Base-by-base conservation (phyloP, 1,139 yeast species). In the Geotrichum aggregatum region DNA sequence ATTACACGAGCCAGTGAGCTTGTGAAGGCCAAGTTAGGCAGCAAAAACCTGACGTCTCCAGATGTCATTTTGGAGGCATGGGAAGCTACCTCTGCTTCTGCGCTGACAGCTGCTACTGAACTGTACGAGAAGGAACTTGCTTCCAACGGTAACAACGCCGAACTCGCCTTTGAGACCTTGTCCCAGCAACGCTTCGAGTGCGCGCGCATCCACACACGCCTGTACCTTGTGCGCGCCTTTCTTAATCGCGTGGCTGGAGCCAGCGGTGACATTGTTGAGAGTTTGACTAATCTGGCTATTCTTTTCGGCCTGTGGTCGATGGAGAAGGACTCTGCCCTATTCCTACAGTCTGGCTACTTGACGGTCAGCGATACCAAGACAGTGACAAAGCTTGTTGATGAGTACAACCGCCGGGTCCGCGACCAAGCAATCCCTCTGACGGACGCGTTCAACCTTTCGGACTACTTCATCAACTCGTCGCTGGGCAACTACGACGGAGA, bases 371-470 rank as follows among this genome's bases (percentile, higher is more conserved):
- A 69, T 52, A 61, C 74, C 22, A 68, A 65, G 53, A 52, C 56
- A 40, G 64, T 72, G 41, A 66, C 71, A 26, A 58, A 54, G 26
- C 63, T 64, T 14, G 73, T 71, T 41, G 68, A 70, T 57, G 63
- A 61, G 36, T 68, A 70, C 60, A 68, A 73, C 54, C 61, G 58
- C 50, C 59, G 58, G 54, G 68, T 73, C 13, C 67, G 97, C 68
- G 82, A 82, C 45, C 83, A 85, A 63, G 85, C 84, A 54, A 80
- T 88, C 66, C 87, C 87, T 18, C 76, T 87, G 62, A 86, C 95
- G n/a, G 98, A 91, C 71, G 79, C 96, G 4, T 91, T 91, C 78
- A 83, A 84, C 72, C 77, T 85, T 65, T 80, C 91, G 35, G 97
- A 91, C 71, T 86, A 80, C 73, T 79, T 85, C 71, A 78, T 91